Evolutionary conservation across 768 basidiomycete species (phyloP), one percentile per base, ranked within the genome.

Genomic region (Rhodotorula babjevae): DNA sequence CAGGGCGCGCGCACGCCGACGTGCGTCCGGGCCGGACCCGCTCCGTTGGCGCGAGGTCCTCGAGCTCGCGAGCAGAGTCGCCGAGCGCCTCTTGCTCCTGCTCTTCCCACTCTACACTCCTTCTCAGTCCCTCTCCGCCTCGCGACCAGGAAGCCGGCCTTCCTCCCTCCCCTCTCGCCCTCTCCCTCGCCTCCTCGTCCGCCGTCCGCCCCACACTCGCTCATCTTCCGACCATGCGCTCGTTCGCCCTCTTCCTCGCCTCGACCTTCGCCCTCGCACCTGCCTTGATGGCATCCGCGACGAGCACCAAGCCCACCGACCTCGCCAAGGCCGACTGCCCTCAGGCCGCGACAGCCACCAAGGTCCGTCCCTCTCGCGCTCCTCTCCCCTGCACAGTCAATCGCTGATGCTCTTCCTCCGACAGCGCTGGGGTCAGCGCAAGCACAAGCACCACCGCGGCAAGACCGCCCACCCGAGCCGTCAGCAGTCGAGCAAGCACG

Each of bases 381-480:
- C 47, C 25, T 25, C 25, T 52, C 2, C 25, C 23, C 50, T 21
- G 0, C 8, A 8, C 19, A 18, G n/a, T n/a, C n/a, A 19, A 49
- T 16, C 12, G 6, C 25, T 52, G 50, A 52, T 25, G 23, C 25
- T 9, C 5, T 23, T 27, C 25, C 47, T 18, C 9, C 25, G 25
- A 25, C 53, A 55, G 53, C 53, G 16, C 53, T 55, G 53, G 53
- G 53, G 53, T n/a, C 53, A 55, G 53, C 53, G 27, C 53, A 55
- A 55, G 53, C n/a, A 55, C 53, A 29, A 21, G 21, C 27, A 29
- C n/a, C n/a, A 12, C 53, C 27, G 14, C n/a, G 12, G 3, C n/a
- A 29, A 55, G n/a, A 2, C 1, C n/a, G 11, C 10, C 53, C 5
- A 27, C 53, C n/a, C 14, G 9, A 10, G 8, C 50, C 27, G n/a